Base-by-base conservation (phyloP, 257 asterid genomes). In the Lithospermum erythrorhizon region DNA sequence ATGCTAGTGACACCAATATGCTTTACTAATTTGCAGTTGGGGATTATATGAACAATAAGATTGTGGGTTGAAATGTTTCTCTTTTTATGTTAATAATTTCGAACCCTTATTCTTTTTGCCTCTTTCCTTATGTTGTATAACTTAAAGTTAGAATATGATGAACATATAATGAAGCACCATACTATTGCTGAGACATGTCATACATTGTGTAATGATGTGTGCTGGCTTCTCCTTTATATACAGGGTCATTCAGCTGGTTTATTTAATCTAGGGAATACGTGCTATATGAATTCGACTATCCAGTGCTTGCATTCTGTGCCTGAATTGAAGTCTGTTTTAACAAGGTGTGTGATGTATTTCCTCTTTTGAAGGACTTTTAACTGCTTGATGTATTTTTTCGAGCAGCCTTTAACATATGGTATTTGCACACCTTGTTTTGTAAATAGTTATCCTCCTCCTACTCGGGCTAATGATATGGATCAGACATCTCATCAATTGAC, bases 161-260 rank as follows among this genome's bases (percentile, higher is more conserved):
- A 35, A 35, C 45, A 35, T 11, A 35, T 35, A 35, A 35, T 35
- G 45, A 35, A 35, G 45, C 45, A 8, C 45, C 45, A 41, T 41
- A 41, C 32, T 22, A 56, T 23, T 56, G 37, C 32, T 19, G 16
- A 11, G 24, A 15, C 14, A 54, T 66, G 19, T 30, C 30, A 17
- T 67, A 16, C 47, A 37, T 67, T 62, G 57, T 29, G 73, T 66
- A 63, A 65, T 41, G 14, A 41, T 41, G 49, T 41, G 18, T 41
- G 49, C 1, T 41, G 49, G 18, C 5, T 41, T 41, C 11, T 18
- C 18, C 49, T 6, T 18, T 56, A 6, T 4, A 53, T 67, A 32
- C 85, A 89, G 99, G 99, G 94, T 27, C 94, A 93, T 85, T 83
- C 97, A 55, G 97, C 99, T 72, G 99, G 97, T 64, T 76, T 93